Percentiles rank a stretch among this genome's conserved stretches.
phyloP scores from a whole-genome alignment of 169 alveolate species.

The Plasmodium chabaudi region DNA sequence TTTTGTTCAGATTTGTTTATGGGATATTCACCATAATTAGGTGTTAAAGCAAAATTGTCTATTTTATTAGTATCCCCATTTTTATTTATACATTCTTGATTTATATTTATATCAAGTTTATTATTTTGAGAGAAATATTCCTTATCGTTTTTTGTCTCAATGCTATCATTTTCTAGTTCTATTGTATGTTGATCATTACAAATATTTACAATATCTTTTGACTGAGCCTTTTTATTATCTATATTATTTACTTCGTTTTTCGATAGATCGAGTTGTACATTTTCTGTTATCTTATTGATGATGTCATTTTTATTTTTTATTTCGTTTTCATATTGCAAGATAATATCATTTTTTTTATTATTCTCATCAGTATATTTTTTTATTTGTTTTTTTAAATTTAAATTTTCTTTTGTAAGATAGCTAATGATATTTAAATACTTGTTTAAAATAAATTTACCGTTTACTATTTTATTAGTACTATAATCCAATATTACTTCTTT shows the following conservation, averaged over 20 bases:
- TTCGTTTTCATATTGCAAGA: slow-evolving; percentile 52
- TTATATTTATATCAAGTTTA: not conserved
- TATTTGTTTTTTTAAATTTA: slow-evolving; percentile 62
- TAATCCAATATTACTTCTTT: slow-evolving; percentile 59
- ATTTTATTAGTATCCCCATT: not conserved
- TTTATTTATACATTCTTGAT: not conserved
- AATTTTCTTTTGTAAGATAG: slow-evolving; percentile 58
- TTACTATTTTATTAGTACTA: slow-evolving; percentile 58
- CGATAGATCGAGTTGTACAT: not conserved
- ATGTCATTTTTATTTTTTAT: slow-evolving; percentile 62
- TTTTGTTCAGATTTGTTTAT: too few relatives aligned
- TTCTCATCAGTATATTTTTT: slow-evolving; percentile 16
- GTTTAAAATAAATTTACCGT: slow-evolving; percentile 47
- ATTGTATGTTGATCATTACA: not conserved
- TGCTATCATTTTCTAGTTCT: not conserved
- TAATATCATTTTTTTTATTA: slow-evolving; percentile 32
- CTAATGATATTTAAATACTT: slow-evolving; percentile 56
- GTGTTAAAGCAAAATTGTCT: not conserved
- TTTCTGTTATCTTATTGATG: slow-evolving; percentile 19
- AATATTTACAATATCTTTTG: not conserved
- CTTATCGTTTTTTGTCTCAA: not conserved
- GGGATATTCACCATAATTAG: not conserved
- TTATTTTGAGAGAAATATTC: not conserved
- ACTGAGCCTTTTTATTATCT: not conserved
- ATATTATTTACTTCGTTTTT: slow-evolving; percentile 6